Base-by-base conservation (phyloP, 2,329 filamentous ascomycete genomes). In the Tolypocladium tropicale region DNA sequence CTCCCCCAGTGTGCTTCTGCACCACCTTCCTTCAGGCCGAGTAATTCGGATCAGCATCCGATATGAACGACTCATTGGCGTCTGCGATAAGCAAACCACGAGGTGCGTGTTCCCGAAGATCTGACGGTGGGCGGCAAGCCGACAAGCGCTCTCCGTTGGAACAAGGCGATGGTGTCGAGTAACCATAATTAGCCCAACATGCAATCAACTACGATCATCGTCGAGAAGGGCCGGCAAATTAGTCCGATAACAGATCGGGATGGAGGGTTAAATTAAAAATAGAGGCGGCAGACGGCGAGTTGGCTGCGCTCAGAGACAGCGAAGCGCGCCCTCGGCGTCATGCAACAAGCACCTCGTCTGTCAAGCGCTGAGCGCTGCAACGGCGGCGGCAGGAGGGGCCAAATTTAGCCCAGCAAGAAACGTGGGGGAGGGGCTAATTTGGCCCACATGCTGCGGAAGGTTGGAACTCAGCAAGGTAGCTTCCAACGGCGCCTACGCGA, bases 181-280 rank as follows among this genome's bases (percentile, higher is more conserved):
- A 32, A 5, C 46, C 46, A 50, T 32, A 33, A 50, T 33, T 32
- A 50, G 28, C 46, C 46, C 28, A 33, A 33, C 16, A 21, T 6
- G 46, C 46, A 50, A 18, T 12, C 18, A 18, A 14, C 12, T 7
- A 12, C 30, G 46, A 30, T 16, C 25, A 6, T 4, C 9, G 6
- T n/a, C 46, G 7, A 25, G 16, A 25, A 5, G 14, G 14, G 18
- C 10, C 18, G 23, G 23, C 52, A 48, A 55, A 60, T 58, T 63
- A 59, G 57, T 57, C 52, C 56, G 53, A 28, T 10, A 53, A 56
- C 43, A 11, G 36, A 28, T n/a, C 34, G 52, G 48, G 32, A 63
- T 64, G 60, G 54, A 55, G 67, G 65, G 60, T 61, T 64, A 67
- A 70, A 68, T 65, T 66, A 71, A 69, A 70, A 72, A 71, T 71